Evolutionary conservation across 495 filamentous ascomycete species (phyloP), one percentile per base, ranked within the genome.

Genomic region (Penicillium soppii): DNA sequence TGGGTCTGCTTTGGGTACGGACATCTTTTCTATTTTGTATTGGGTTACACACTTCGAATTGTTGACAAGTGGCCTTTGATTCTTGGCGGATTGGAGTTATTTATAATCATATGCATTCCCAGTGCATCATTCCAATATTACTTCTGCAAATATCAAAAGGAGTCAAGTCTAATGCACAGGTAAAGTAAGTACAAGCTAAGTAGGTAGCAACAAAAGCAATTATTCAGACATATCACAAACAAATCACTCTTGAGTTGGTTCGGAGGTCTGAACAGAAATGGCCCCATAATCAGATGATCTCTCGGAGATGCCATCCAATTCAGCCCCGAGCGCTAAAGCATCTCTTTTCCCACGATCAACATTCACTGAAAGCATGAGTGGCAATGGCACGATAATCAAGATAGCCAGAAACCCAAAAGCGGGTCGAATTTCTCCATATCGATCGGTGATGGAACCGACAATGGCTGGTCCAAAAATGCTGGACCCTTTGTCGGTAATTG

Each of bases 401-500:
- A 84, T 76, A 1, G 91, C 92, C 23, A 98, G 72, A 60, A 98
- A 98, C 74, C 88, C 87, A 63, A 98, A 98, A 2, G 92, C 91
- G 25, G 91, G 91, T 56, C 94, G 76, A 51, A 98, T 97, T 55
- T 92, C 86, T 1, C 94, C 94, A 47, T 89, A 89, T 13, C 78
- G 82, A 61, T 97, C 92, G 12, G 94, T 96, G 50, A 98, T 91
- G 0, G 83, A 82, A 3, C 94, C 94, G 1, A 97, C 95, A 61
- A 98, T 92, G 3, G 90, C 86, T 4, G 94, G 94, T 0, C 94
- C 94, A 65, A 98, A 96, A 15, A 98, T 76, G 62, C 89, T 94
- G 6, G 88, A 94, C 17, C 94, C 94, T 69, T 98, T 98, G 62
- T 98, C 94, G 12, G 94, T 98, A 53, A 98, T 96, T 5, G 94